These are phyloP conservation scores for Oryza coarctata DNA, from an alignment of 176 grass and related monocot genomes.

Conservation along the genomic window DNA sequence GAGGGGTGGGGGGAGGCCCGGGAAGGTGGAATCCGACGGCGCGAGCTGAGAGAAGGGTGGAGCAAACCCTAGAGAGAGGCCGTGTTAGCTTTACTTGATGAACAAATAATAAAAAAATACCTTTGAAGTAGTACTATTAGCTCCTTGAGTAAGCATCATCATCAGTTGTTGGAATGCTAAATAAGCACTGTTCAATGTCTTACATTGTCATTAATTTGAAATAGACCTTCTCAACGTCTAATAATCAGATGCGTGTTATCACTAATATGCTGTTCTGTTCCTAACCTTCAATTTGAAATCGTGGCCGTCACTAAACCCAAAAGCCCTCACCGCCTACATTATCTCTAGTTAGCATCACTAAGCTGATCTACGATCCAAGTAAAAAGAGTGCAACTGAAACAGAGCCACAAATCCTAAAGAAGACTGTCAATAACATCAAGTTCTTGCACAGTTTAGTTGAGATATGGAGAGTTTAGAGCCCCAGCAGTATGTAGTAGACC, in stretches of 20 bases:
- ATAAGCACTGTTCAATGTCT: not conserved
- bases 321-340: not conserved
- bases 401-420: constrained; percentile 1
- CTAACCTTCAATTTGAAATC: constrained; percentile 13
- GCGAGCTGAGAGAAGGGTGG: not conserved
- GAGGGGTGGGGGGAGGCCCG: not conserved
- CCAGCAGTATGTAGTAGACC: constrained; percentile 85
- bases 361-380: constrained; percentile 2
- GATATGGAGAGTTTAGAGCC: constrained; percentile 44
- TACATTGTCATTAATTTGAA: not conserved
- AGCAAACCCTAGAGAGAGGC: too few species aligned
- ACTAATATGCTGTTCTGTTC: not conserved
- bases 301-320: not conserved
- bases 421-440: constrained; percentile 14
- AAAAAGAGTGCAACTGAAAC: constrained; percentile 1
- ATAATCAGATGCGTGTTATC: not conserved
- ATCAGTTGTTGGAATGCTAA: not conserved
- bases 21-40: not conserved
- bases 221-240: not conserved
- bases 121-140: not conserved
- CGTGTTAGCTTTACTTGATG: too few species aligned
- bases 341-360: not conserved
- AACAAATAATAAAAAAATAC: not conserved
- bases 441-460: not conserved
- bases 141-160: not conserved